These are phyloP conservation scores for Plasmodium inui DNA, from an alignment of 169 alveolate genomes.

Conservation along the genomic window DNA sequence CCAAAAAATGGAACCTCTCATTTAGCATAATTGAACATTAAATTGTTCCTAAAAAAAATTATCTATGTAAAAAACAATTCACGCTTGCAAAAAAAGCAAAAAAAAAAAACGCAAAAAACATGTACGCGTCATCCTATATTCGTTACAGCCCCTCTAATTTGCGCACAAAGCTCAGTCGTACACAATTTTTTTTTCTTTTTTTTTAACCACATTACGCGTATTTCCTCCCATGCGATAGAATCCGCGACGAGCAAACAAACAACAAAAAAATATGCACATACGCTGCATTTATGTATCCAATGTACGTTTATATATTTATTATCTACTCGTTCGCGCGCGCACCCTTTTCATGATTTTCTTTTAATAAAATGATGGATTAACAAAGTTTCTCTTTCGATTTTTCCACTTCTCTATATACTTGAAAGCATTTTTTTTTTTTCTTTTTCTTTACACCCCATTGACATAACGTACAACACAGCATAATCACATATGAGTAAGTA, in stretches of 20 bases:
- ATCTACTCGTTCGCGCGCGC: not conserved
- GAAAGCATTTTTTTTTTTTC: not conserved
- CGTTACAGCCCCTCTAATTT: not conserved
- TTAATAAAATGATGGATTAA: not conserved
- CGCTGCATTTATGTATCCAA: not conserved
- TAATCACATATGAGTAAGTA: not conserved
- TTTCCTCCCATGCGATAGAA: not conserved
- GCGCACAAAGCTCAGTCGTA: not conserved
- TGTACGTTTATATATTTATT: not conserved
- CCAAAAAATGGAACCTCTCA: not conserved
- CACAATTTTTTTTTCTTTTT: not conserved
- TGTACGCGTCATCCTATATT: not conserved
- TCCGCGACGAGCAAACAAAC: not conserved
- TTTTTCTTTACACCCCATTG: not conserved
- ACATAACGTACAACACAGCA: not conserved
- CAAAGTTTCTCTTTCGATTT: not conserved
- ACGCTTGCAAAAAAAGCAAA: not conserved
- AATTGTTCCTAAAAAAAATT: not conserved
- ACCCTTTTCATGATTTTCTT: not conserved
- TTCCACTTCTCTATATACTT: not conserved
- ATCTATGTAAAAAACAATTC: not conserved
- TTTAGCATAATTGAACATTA: not conserved
- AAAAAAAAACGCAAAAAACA: not conserved
- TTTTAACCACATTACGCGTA: not conserved
- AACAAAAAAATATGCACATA: not conserved